A percentile compares a stretch with the other conserved stretches of the same genome.
Conservation (phyloP, 2,329 filamentous ascomycete genomes). For the Fusarium chaquense region DNA sequence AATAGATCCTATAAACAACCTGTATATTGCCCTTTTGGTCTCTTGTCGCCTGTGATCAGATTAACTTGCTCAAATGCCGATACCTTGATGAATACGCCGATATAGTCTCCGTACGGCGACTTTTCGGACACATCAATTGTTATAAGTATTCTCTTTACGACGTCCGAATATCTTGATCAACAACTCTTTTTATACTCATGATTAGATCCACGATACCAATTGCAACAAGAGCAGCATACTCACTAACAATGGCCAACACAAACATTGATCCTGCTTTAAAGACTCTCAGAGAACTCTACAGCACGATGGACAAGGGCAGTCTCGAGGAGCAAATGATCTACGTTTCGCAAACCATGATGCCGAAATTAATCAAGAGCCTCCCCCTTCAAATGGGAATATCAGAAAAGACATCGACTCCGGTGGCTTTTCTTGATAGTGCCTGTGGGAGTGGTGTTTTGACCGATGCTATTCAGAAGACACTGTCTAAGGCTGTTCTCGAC, state of each 20-base stretch:
- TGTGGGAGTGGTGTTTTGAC: slow-evolving; percentile 66
- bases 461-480: slow-evolving; percentile 56
- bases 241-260: slow-evolving; percentile 23
- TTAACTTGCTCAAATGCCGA: too few species aligned
- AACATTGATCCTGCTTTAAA: slow-evolving; percentile 9
- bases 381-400: slow-evolving; percentile 46
- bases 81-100: slow-evolving; percentile 20
- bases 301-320: slow-evolving; percentile 21
- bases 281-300: slow-evolving; percentile 36
- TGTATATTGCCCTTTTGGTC: background rate
- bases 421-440: slow-evolving; percentile 63
- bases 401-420: slow-evolving; percentile 42
- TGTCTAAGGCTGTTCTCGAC: slow-evolving; percentile 55
- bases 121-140: slow-evolving; percentile 35
- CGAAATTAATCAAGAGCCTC: slow-evolving; percentile 36
- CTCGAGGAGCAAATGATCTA: slow-evolving; percentile 37
- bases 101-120: slow-evolving; percentile 36
- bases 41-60: fast-evolving
- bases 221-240: background rate
- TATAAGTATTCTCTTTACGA: slow-evolving; percentile 6
- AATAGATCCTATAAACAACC: background rate
- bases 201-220: background rate
- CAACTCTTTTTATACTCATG: background rate
- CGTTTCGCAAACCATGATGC: slow-evolving; percentile 37
- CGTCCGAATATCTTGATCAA: fast-evolving